A percentile compares a stretch with the other conserved stretches of the same genome.
Conservation (phyloP, 371 early-diverging fungal genomes). For the Mucor racemosus region DNA sequence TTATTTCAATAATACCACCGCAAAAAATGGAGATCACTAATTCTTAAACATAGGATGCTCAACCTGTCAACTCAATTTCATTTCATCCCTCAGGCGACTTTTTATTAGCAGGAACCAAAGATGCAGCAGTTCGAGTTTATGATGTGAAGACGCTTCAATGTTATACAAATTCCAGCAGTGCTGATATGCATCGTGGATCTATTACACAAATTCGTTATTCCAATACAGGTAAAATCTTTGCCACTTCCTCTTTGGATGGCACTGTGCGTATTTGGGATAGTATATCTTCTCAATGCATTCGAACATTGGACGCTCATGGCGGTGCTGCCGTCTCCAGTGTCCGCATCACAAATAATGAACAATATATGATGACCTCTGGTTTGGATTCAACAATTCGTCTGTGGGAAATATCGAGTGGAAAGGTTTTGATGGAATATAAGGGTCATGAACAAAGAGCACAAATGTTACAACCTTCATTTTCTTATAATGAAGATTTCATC, state of each 20-base stretch:
- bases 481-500: constrained; percentile 80
- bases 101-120: constrained; percentile 74
- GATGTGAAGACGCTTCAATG: constrained; percentile 85
- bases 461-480: constrained; percentile 63
- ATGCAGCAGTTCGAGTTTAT: constrained; percentile 79
- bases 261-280: constrained; percentile 89
- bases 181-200: constrained; percentile 65
- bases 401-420: constrained; percentile 86
- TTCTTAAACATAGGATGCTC: constrained; percentile 56
- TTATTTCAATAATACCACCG: not conserved
- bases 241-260: constrained; percentile 82
- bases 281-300: constrained; percentile 72
- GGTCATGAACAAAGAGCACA: constrained; percentile 66
- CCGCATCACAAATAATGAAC: constrained; percentile 73
- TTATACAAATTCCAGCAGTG: constrained; percentile 61
- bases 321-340: constrained; percentile 79
- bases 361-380: constrained; percentile 81
- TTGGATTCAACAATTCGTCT: constrained; percentile 74
- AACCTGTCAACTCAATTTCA: constrained; percentile 72
- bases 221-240: constrained; percentile 72
- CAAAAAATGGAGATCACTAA: not conserved
- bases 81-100: constrained; percentile 91
- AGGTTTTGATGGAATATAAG: constrained; percentile 65
- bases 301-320: constrained; percentile 73
- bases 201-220: constrained; percentile 82